Evolutionary conservation across 2,329 filamentous ascomycete species (phyloP).

Genomic region (Hansfordia pulvinata): DNA sequence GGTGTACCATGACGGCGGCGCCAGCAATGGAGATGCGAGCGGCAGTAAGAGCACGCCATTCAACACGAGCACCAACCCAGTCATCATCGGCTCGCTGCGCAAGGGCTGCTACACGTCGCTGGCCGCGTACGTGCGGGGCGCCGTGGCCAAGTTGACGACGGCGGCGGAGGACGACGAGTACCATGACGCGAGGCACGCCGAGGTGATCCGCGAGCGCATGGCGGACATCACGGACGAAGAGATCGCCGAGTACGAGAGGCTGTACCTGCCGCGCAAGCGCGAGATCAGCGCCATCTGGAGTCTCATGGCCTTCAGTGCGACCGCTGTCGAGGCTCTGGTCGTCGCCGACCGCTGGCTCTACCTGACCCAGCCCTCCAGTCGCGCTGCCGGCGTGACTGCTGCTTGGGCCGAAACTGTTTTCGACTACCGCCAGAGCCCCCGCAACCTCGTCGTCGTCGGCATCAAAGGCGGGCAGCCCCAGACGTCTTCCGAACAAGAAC

Average conservation of each 20-base stretch:
- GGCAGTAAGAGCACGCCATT: conserved; percentile 24
- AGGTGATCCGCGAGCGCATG: conserved; percentile 55
- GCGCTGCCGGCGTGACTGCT: conserved; percentile 51
- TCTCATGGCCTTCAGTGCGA: conserved; percentile 90
- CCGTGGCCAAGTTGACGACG: conserved; percentile 58
- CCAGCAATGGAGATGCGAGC: conserved; percentile 11
- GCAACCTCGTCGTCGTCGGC: conserved; percentile 88
- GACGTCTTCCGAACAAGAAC: neutral
- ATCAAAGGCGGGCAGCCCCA: conserved; percentile 45
- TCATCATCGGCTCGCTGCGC: conserved; percentile 75
- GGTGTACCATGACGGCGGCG: conserved; percentile 26
- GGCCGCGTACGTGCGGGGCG: conserved; percentile 64
- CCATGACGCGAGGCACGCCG: too few species aligned
- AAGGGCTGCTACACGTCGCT: conserved; percentile 72
- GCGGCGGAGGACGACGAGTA: conserved; percentile 42
- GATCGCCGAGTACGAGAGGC: conserved; percentile 54
- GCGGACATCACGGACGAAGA: conserved; percentile 58
- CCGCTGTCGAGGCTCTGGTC: conserved; percentile 78
- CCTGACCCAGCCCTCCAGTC: conserved; percentile 70
- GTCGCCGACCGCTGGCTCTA: conserved; percentile 85
- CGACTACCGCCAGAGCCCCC: conserved; percentile 71
- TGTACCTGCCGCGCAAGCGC: conserved; percentile 55
- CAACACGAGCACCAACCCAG: conserved; percentile 54
- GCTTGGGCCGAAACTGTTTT: conserved; percentile 93
- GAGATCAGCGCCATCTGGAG: conserved; percentile 84